A percentile compares a stretch with the other conserved stretches of the same genome.
Evolutionary conservation across 2,329 filamentous ascomycete genomes (phyloP).

Genomic region (Leptosphaerulina australis): DNA sequence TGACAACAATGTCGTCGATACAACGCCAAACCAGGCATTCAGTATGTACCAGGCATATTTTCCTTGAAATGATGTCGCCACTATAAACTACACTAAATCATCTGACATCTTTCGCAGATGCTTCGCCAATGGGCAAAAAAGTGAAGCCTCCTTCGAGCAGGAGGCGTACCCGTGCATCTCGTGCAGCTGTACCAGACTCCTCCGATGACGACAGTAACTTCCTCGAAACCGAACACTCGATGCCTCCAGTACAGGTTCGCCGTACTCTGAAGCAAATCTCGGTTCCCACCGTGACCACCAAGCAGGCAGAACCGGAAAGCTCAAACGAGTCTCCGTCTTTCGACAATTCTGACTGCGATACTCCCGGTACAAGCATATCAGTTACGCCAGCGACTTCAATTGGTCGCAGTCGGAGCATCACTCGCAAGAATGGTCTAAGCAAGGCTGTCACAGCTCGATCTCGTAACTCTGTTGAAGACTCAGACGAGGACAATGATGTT

Average conservation of each 20-base stretch:
- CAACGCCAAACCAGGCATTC: not conserved
- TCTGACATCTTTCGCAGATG: constrained; percentile 6
- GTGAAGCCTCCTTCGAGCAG: constrained; percentile 5
- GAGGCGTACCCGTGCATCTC: constrained; percentile 32
- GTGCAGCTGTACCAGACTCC: constrained; percentile 39
- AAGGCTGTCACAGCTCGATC: constrained; percentile 28
- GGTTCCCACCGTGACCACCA: constrained; percentile 33
- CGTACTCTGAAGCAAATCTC: constrained; percentile 43
- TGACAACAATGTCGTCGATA: constrained; percentile 6
- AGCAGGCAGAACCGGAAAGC: constrained; percentile 27
- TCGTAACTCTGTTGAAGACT: constrained; percentile 30
- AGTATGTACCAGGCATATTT: constrained; percentile 3
- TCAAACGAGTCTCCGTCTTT: constrained; percentile 42
- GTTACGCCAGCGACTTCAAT: constrained; percentile 59
- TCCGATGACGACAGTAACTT: constrained; percentile 39
- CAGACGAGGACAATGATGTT: constrained; percentile 38
- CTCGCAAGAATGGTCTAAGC: constrained; percentile 31
- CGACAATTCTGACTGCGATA: constrained; percentile 60
- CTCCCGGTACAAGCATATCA: constrained; percentile 65
- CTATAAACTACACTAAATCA: not conserved
- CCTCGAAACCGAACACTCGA: constrained; percentile 17
- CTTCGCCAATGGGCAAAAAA: constrained; percentile 5
- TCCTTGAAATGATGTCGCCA: not conserved
- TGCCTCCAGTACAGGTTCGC: constrained; percentile 20
- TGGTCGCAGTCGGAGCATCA: constrained; percentile 28